phyloP scores from a whole-genome alignment of 2,329 filamentous ascomycete species.

The Colletotrichum orbiculare region DNA sequence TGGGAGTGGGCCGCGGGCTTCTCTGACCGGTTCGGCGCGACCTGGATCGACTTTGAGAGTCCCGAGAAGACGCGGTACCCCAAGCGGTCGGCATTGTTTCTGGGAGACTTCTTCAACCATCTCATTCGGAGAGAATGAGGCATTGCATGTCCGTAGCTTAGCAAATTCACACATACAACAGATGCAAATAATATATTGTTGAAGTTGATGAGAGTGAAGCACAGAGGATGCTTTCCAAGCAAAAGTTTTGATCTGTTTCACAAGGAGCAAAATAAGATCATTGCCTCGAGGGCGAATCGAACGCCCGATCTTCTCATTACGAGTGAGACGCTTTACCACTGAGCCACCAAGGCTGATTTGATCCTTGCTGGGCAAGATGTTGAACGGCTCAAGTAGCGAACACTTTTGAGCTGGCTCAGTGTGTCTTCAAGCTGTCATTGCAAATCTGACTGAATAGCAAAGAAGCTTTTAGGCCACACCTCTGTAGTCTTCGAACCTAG shows the following conservation, averaged over 20 bases:
- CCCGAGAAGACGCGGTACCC: conserved; percentile 48
- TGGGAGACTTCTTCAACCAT: conserved; percentile 45
- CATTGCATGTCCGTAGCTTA: background rate
- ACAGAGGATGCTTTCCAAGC: background rate
- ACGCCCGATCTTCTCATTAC: conserved; percentile 38
- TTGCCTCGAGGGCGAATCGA: conserved; percentile 38
- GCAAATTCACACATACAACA: background rate
- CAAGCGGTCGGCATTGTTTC: conserved; percentile 46
- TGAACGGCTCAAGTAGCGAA: rapidly evolving
- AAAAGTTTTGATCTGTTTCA: background rate
- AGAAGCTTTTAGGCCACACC: too few species aligned
- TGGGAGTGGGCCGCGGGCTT: conserved; percentile 57
- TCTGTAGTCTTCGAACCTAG: too few species aligned
- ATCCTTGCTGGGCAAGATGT: background rate
- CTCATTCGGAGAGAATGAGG: conserved; percentile 37
- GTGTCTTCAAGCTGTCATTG: too few species aligned
- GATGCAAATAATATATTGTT: background rate
- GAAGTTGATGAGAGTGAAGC: background rate
- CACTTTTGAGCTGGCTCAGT: too few species aligned
- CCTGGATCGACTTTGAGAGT: conserved; percentile 53
- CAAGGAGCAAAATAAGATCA: background rate
- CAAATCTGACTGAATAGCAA: too few species aligned
- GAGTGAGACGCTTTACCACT: conserved; percentile 38
- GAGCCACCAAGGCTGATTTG: conserved; percentile 32
- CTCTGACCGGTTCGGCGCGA: conserved; percentile 52